Evolutionary conservation across 2,329 filamentous ascomycete species (phyloP), one percentile per base, ranked within the genome.

Genomic region (Mariannaea elegans): DNA sequence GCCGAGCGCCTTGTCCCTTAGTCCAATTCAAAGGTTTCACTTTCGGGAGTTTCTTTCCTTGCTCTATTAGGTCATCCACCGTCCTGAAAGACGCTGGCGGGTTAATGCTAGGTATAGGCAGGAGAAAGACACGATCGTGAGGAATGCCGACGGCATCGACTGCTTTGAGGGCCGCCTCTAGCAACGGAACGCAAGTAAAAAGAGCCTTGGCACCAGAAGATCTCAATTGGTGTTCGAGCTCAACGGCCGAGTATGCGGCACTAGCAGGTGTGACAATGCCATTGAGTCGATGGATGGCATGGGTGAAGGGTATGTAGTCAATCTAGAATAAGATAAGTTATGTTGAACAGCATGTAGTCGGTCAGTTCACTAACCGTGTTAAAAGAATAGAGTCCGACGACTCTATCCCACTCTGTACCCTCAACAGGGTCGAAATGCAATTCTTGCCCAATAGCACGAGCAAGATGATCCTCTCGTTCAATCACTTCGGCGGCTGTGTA

Each of bases 401-500:
- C 90, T 74, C 93, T 93, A 68, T 95, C 91, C 89, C 90, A 95
- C 70, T 93, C 89, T 0, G 86, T 86, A 13, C 89, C 91, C 51
- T 87, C 75, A 59, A 91, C 89, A 2, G 90, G 86, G 32, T 83
- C 75, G 82, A 91, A 92, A 24, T 85, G 87, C 55, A 94, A 82
- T 64, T 91, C 86, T 71, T 90, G 87, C 36, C 86, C 83, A 27
- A 96, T 77, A 10, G 85, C 89, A 48, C 89, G 84, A n/a, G 92
- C 84, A 7, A 95, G 81, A 49, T 80, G 81, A 38, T 93, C 89
- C 5, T 90, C 84, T 5, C 90, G 84, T 47, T 88, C 81, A 46
- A 83, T 85, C 38, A 92, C 83, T 62, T 94, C 85, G 21, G 80
- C 66, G 7, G 84, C 80, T 1, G 85, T 86, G 73, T 89, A 90